phyloP scores from a whole-genome alignment of 106 monocot species.

The Dendrobium nobile region DNA sequence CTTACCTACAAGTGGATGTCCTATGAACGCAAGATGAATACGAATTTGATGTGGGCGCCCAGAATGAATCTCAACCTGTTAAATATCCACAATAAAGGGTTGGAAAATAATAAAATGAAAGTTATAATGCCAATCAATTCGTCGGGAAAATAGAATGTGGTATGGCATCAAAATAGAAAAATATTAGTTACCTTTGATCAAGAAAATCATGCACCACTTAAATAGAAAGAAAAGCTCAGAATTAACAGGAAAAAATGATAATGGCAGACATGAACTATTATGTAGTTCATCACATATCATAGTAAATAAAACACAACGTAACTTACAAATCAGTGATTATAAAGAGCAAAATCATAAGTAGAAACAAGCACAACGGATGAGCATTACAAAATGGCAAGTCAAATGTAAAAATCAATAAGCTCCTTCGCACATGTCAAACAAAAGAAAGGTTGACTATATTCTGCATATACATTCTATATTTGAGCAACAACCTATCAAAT shows the following conservation, averaged over 20 bases:
- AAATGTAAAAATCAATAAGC: background rate
- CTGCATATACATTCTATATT: no score
- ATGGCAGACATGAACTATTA: background rate
- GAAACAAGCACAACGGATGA: background rate
- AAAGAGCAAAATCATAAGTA: background rate
- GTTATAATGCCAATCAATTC: background rate
- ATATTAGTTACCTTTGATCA: background rate
- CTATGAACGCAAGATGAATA: slow-evolving; percentile 84
- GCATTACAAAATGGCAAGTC: background rate
- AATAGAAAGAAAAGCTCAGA: background rate
- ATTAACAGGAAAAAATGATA: background rate
- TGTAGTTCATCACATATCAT: background rate
- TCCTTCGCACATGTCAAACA: background rate
- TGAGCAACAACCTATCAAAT: no score
- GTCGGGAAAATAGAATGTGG: background rate
- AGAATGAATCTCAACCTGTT: slow-evolving; percentile 84
- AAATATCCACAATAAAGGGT: background rate
- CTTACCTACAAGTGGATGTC: slow-evolving; percentile 83
- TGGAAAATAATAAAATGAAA: background rate
- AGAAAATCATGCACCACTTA: background rate
- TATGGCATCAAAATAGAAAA: background rate
- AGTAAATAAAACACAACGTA: background rate
- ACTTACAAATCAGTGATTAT: background rate
- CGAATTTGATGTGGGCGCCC: slow-evolving; percentile 95
- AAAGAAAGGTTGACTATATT: background rate